Evolutionary conservation across 2,329 filamentous ascomycete genomes (phyloP).

Genomic region (Xenoacremonium recifei): DNA sequence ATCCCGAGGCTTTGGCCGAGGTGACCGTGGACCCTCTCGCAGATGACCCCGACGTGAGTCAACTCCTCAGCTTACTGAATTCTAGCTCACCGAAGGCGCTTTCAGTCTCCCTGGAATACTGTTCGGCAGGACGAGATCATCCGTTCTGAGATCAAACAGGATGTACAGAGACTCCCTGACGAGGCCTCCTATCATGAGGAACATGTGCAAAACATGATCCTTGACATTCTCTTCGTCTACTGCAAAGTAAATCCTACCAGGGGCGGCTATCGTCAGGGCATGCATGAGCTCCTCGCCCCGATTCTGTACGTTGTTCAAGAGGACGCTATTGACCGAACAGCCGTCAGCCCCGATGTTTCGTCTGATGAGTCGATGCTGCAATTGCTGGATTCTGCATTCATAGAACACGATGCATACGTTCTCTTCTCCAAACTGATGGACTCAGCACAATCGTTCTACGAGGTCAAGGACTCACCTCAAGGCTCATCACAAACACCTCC

Average conservation of each 20-base stretch:
- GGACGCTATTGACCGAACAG: constrained; percentile 66
- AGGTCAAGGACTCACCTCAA: constrained; percentile 45
- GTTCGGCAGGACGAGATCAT: constrained; percentile 80
- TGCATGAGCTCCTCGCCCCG: constrained; percentile 94
- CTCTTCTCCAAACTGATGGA: constrained; percentile 89
- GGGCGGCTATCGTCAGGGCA: constrained; percentile 93
- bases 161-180: constrained; percentile 91
- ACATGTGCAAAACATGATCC: constrained; percentile 73
- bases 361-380: constrained; percentile 57
- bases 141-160: constrained; percentile 86
- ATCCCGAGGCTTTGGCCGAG: constrained; percentile 74
- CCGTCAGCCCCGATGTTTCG: constrained; percentile 30
- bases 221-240: constrained; percentile 91
- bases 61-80: constrained; percentile 8
- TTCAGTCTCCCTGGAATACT: constrained; percentile 91
- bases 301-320: constrained; percentile 80
- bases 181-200: constrained; percentile 85
- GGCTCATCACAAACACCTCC: constrained; percentile 13
- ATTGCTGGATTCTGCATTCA: constrained; percentile 67
- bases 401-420: constrained; percentile 89
- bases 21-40: constrained; percentile 79
- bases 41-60: constrained; percentile 64
- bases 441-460: constrained; percentile 81
- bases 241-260: constrained; percentile 86
- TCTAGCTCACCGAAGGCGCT: no score